Evolutionary conservation across 1,284 basidiomycete genomes (phyloP).

Genomic region (Apiotrichum veenhuisii): DNA sequence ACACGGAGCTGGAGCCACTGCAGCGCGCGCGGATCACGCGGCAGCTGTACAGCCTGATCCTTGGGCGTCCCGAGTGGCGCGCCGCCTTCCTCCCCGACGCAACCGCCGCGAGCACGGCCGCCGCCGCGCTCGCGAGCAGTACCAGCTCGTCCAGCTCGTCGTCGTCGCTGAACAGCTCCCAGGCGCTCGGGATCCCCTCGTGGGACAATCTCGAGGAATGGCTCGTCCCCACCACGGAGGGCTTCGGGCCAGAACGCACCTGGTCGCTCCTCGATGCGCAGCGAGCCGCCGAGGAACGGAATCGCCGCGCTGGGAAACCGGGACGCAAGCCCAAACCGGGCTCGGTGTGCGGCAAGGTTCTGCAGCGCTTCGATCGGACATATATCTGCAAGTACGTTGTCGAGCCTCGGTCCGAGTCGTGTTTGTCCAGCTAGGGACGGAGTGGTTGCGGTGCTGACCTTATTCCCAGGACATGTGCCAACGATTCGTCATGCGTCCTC

Average conservation of each 20-base stretch:
- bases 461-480: constrained; percentile 69
- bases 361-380: constrained; percentile 61
- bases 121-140: background rate
- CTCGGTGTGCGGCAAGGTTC: constrained; percentile 37
- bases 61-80: constrained; percentile 29
- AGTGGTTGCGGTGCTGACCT: too few relatives aligned
- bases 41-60: constrained; percentile 33
- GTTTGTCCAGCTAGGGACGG: too few relatives aligned
- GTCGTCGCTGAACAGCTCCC: background rate
- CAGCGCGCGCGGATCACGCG: constrained; percentile 29
- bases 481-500: constrained; percentile 82
- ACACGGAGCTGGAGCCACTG: constrained; percentile 15
- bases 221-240: constrained; percentile 14
- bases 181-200: background rate
- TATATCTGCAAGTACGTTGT: constrained; percentile 86
- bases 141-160: background rate
- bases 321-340: constrained; percentile 24
- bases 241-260: constrained; percentile 16
- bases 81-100: constrained; percentile 19
- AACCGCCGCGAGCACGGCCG: background rate
- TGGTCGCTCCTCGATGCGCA: constrained; percentile 22
- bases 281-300: constrained; percentile 19
- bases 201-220: constrained; percentile 25
- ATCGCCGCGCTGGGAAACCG: constrained; percentile 17
- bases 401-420: too few relatives aligned